Evolutionary conservation across 768 basidiomycete genomes (phyloP).

Genomic region (Podaxis sp.): DNA sequence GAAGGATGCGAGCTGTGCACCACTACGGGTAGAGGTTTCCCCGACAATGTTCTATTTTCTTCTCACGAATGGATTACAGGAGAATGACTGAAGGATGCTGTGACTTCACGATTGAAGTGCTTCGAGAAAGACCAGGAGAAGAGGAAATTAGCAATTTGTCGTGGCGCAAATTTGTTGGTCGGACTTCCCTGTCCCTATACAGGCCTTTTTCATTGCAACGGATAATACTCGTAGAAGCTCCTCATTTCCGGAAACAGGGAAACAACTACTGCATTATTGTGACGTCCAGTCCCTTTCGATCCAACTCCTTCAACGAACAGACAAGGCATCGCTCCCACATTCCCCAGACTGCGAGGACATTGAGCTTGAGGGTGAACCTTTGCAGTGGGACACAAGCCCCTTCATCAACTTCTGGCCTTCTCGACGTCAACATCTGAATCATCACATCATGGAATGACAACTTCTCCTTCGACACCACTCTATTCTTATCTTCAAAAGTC

Average conservation of each 20-base stretch:
- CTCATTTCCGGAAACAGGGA: neutral
- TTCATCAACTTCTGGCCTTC: neutral
- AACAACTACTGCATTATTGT: neutral
- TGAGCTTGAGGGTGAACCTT: neutral
- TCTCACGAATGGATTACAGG: no score
- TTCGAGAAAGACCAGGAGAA: no score
- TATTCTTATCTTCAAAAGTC: neutral
- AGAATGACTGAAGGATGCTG: no score
- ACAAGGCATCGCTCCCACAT: neutral
- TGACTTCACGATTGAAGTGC: no score
- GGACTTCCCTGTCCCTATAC: neutral
- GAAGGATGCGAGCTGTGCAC: no score
- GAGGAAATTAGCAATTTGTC: no score
- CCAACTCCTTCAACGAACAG: neutral
- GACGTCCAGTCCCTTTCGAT: neutral
- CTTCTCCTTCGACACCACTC: conserved; percentile 1
- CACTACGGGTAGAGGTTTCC: no score
- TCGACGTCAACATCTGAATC: neutral
- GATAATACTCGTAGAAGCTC: neutral
- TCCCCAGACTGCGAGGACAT: neutral
- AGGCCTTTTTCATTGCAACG: neutral
- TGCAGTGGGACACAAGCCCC: neutral
- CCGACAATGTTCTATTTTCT: no score
- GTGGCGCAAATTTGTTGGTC: no score
- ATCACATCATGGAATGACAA: conserved; percentile 3